Evolutionary conservation across 1,284 basidiomycete genomes (phyloP).

Genomic region (Trametes pubescens): DNA sequence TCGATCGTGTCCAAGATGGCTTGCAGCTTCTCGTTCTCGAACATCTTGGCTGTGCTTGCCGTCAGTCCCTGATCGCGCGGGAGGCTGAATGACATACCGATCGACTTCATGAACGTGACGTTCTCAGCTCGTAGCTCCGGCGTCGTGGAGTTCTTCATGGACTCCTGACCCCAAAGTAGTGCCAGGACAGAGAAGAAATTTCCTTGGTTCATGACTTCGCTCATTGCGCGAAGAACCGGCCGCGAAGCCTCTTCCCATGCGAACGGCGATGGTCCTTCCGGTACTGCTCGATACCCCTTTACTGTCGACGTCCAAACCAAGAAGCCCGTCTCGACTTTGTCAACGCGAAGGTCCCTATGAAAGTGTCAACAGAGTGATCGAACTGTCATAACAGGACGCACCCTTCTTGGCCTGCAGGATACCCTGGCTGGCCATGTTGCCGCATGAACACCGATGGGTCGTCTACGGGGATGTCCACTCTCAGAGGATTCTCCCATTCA

Average conservation of each 20-base stretch:
- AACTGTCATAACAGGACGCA: not conserved
- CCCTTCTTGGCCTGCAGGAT: slow-evolving; percentile 30
- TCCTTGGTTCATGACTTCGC: slow-evolving; percentile 54
- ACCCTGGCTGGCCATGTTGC: slow-evolving; percentile 51
- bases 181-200: slow-evolving; percentile 70
- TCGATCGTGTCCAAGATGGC: slow-evolving; percentile 65
- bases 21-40: slow-evolving; percentile 63
- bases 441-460: slow-evolving; percentile 58
- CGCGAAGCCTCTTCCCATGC: slow-evolving; percentile 73
- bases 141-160: slow-evolving; percentile 56
- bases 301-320: slow-evolving; percentile 81
- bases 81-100: slow-evolving; percentile 55
- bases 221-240: slow-evolving; percentile 68
- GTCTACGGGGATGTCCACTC: slow-evolving; percentile 59
- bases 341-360: slow-evolving; percentile 64
- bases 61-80: slow-evolving; percentile 22
- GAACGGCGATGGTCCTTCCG: slow-evolving; percentile 58
- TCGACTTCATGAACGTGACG: slow-evolving; percentile 69
- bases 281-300: slow-evolving; percentile 68
- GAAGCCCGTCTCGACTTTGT: slow-evolving; percentile 89
- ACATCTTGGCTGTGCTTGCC: slow-evolving; percentile 64
- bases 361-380: not conserved
- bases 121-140: slow-evolving; percentile 74
- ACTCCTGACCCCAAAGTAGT: slow-evolving; percentile 78
- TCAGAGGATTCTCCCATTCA: slow-evolving; percentile 82